Percentiles rank a stretch among this genome's conserved stretches.
phyloP scores from a whole-genome alignment of 2,329 filamentous ascomycete genomes.

The Colletotrichum somersetense region DNA sequence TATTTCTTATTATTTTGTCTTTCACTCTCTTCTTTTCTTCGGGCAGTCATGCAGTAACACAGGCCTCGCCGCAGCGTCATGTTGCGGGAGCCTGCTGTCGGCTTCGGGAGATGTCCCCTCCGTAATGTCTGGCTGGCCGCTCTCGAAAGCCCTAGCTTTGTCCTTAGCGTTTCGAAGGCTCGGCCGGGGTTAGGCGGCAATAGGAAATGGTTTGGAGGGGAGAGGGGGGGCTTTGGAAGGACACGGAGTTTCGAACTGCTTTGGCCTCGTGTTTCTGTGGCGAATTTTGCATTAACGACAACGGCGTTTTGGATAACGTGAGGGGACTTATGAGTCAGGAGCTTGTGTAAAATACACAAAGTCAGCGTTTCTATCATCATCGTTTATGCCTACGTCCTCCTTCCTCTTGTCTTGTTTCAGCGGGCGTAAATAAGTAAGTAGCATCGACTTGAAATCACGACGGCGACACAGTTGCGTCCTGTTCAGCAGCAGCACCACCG shows the following conservation, averaged over 20 bases:
- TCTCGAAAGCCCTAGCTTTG: background rate
- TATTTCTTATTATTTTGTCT: background rate
- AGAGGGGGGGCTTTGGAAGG: background rate
- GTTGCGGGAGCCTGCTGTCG: background rate
- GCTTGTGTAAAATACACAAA: background rate
- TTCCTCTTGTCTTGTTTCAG: background rate
- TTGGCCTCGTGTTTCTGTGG: background rate
- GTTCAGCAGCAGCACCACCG: background rate
- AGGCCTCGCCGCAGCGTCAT: background rate
- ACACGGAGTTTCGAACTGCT: background rate
- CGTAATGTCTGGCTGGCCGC: background rate
- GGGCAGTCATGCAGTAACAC: background rate
- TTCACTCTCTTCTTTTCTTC: background rate
- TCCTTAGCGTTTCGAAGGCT: conserved; percentile 4
- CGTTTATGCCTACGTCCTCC: too few species aligned
- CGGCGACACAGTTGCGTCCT: background rate
- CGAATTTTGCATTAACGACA: conserved; percentile 28
- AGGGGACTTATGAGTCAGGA: background rate
- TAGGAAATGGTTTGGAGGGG: background rate
- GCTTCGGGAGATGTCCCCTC: background rate
- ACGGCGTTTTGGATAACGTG: conserved; percentile 26
- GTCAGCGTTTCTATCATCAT: background rate
- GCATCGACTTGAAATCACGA: background rate
- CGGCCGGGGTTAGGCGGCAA: background rate
- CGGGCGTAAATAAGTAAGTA: background rate